These are phyloP conservation scores for Diaporthe australafricana DNA, from an alignment of 2,329 filamentous ascomycete species.

Conservation along the genomic window DNA sequence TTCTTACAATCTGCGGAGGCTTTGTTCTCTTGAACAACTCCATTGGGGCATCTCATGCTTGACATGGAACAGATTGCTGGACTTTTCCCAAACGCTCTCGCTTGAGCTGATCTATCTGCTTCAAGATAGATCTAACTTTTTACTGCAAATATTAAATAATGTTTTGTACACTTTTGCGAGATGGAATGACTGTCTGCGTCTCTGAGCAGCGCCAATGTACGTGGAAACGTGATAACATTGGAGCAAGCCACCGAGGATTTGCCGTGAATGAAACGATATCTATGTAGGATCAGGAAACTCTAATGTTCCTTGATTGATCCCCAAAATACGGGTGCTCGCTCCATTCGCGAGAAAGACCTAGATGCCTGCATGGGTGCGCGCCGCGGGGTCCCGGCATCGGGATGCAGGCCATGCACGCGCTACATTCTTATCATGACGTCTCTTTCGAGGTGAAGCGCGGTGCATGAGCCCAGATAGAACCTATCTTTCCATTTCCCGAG, in stretches of 20 bases:
- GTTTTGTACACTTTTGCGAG: background rate
- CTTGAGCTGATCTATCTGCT: background rate
- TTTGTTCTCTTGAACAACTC: background rate
- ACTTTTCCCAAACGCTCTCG: background rate
- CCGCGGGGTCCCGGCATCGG: slow-evolving; percentile 23
- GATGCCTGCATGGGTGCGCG: background rate
- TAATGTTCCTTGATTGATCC: background rate
- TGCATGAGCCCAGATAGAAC: too few relatives aligned
- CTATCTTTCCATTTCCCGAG: background rate
- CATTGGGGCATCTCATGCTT: background rate
- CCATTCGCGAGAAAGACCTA: background rate
- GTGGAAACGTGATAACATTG: background rate
- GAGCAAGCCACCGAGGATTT: too few relatives aligned
- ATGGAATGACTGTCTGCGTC: background rate
- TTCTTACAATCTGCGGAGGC: background rate
- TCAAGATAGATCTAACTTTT: background rate
- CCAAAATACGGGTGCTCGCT: background rate
- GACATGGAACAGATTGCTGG: background rate
- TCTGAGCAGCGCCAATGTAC: background rate
- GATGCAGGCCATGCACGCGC: background rate
- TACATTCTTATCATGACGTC: background rate
- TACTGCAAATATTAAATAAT: slow-evolving; percentile 15
- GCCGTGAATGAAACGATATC: background rate
- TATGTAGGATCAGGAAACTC: background rate
- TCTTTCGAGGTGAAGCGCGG: background rate